Percentiles rank a stretch among this genome's conserved stretches.
These are phyloP conservation scores for Cyclanthera cordifolia DNA, from an alignment of 306 rosid genomes.

Conservation along the genomic window DNA sequence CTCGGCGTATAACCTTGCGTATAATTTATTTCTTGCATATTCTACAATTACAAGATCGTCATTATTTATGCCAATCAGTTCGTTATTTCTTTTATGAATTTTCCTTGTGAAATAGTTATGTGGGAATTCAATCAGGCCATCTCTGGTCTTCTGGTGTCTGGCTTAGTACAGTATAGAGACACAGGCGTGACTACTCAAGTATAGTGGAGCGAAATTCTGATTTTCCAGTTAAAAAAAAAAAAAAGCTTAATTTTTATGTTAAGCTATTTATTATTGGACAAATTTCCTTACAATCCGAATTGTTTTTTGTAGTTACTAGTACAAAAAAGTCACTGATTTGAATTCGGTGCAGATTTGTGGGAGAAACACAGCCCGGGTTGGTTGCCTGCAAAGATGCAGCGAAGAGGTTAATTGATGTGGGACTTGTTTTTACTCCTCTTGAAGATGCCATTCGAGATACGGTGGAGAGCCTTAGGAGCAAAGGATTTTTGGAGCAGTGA, in stretches of 20 bases:
- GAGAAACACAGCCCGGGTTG: conserved; percentile 70
- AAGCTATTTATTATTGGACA: no score
- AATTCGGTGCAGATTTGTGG: conserved; percentile 37
- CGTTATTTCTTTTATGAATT: neutral
- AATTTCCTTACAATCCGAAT: no score
- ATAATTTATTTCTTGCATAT: neutral
- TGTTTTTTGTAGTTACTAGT: neutral
- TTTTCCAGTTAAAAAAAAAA: no score
- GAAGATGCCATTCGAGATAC: conserved; percentile 61
- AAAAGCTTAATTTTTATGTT: no score
- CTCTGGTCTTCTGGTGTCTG: no score
- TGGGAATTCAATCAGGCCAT: neutral
- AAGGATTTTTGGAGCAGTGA: conserved; percentile 43
- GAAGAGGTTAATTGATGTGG: conserved; percentile 55
- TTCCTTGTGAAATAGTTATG: neutral
- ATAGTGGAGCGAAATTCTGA: no score
- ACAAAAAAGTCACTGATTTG: neutral
- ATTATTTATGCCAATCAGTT: neutral
- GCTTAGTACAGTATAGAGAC: no score
- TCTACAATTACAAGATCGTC: neutral
- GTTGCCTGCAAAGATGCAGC: conserved; percentile 54
- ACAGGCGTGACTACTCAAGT: no score
- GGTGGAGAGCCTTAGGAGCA: conserved; percentile 47
- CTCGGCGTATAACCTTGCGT: no score
- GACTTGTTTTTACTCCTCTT: conserved; percentile 51